phyloP scores from a whole-genome alignment of 1,284 basidiomycete genomes.

The Puccinia polysora region DNA sequence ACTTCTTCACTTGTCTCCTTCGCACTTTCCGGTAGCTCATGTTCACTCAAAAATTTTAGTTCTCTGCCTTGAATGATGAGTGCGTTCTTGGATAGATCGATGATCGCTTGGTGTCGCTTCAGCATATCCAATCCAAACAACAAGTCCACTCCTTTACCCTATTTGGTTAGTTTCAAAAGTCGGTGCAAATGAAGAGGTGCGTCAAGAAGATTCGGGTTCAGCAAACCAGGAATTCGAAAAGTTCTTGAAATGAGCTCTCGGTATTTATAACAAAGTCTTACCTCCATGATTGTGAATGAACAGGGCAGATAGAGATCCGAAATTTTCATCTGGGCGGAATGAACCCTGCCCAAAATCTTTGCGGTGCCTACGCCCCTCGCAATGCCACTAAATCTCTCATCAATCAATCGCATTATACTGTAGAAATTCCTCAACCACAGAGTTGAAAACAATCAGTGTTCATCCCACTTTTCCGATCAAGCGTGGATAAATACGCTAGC shows the following conservation, averaged over 20 bases:
- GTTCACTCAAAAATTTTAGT: conserved; percentile 83
- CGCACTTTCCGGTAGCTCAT: conserved; percentile 82
- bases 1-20: conserved; percentile 54
- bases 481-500: background rate
- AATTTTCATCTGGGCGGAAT: conserved; percentile 85
- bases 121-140: conserved; percentile 97
- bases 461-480: too few species aligned
- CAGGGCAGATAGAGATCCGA: conserved; percentile 74
- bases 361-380: conserved; percentile 95
- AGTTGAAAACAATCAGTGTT: background rate
- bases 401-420: conserved; percentile 86
- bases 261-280: conserved; percentile 50
- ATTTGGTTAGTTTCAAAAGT: conserved; percentile 26
- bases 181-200: conserved; percentile 5
- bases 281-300: conserved; percentile 93
- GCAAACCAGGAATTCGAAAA: too few species aligned
- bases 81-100: conserved; percentile 82
- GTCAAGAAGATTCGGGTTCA: too few species aligned
- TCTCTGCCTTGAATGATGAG: conserved; percentile 81
- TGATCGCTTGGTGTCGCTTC: conserved; percentile 90
- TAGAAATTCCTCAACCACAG: background rate
- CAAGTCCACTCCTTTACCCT: conserved; percentile 86
- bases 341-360: conserved; percentile 86
- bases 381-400: conserved; percentile 79
- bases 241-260: too few species aligned